Conservation (phyloP, 1,284 basidiomycete species). For the Sphaerobolus stellatus region DNA sequence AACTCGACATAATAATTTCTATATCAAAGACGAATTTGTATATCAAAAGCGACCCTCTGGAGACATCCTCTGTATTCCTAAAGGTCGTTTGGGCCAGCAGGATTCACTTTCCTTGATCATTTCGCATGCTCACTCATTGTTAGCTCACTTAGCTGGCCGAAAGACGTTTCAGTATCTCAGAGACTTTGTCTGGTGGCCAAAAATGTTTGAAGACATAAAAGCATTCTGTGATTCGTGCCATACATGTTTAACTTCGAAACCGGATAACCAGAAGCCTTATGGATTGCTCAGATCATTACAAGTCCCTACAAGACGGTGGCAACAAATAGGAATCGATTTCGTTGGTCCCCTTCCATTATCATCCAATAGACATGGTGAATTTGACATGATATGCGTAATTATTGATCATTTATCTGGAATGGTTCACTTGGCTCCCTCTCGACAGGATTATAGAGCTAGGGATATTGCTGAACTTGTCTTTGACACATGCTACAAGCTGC, state of each 20-base stretch:
- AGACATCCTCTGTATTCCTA: constrained; percentile 35
- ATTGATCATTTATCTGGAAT: constrained; percentile 36
- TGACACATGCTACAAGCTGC: constrained; percentile 35
- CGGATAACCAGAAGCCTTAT: constrained; percentile 30
- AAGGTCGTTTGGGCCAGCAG: constrained; percentile 20
- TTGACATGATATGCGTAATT: too few species aligned
- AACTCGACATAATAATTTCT: constrained; percentile 24
- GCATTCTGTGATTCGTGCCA: constrained; percentile 29
- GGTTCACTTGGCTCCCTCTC: constrained; percentile 34
- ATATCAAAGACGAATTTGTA: constrained; percentile 23
- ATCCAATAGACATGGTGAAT: constrained; percentile 28
- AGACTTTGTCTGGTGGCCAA: constrained; percentile 41
- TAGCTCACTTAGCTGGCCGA: too few species aligned
- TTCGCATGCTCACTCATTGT: constrained; percentile 30
- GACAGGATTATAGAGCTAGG: constrained; percentile 29
- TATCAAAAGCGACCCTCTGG: constrained; percentile 18
- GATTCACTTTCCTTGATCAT: constrained; percentile 32
- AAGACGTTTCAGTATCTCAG: too few species aligned
- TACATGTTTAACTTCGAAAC: constrained; percentile 30
- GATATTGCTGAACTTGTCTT: constrained; percentile 42
- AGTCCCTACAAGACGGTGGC: constrained; percentile 35
- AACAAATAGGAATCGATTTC: constrained; percentile 40
- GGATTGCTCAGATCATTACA: constrained; percentile 33
- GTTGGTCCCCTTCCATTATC: constrained; percentile 40
- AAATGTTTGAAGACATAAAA: constrained; percentile 25